Percentiles rank a stretch among this genome's conserved stretches.
These are phyloP conservation scores for Populus ilicifolia DNA, from an alignment of 345 rosid genomes.

Conservation along the genomic window DNA sequence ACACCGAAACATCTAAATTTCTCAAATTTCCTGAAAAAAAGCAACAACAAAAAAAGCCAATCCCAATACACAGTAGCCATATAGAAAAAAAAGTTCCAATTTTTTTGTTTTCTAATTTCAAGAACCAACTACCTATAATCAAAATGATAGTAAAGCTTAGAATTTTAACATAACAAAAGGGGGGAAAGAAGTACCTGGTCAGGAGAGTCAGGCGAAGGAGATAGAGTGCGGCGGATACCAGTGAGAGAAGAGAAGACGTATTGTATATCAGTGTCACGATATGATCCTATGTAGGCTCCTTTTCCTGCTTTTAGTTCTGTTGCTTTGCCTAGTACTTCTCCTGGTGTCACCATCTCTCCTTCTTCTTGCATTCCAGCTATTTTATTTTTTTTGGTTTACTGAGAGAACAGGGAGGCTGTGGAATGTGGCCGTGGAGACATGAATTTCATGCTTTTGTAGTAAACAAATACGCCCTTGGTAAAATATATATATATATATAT, in stretches of 20 bases:
- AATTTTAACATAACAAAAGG: background rate
- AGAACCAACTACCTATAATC: too few relatives aligned
- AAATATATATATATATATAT: too few relatives aligned
- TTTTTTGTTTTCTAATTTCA: too few relatives aligned
- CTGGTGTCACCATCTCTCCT: conserved; percentile 67
- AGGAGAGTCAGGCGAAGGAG: conserved; percentile 49
- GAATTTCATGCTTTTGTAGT: too few relatives aligned
- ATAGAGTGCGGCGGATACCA: conserved; percentile 48
- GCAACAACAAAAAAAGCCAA: too few relatives aligned
- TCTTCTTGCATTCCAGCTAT: conserved; percentile 19
- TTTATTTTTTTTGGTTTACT: background rate
- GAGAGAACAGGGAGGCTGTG: background rate
- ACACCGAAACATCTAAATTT: too few relatives aligned
- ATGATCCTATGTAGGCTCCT: conserved; percentile 63
- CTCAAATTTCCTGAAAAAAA: too few relatives aligned
- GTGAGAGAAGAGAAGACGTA: conserved; percentile 75
- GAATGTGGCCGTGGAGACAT: too few relatives aligned
- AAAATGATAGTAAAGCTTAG: too few relatives aligned
- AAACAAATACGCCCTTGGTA: too few relatives aligned
- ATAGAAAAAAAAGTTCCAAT: too few relatives aligned
- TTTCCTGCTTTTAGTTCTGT: conserved; percentile 64
- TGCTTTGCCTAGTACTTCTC: conserved; percentile 65
- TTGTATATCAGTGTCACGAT: conserved; percentile 34
- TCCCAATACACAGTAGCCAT: too few relatives aligned
- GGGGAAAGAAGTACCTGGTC: conserved; percentile 54